A percentile compares a stretch with the other conserved stretches of the same genome.
phyloP scores from a whole-genome alignment of 257 asterid genomes.

The Solanum microdontum region DNA sequence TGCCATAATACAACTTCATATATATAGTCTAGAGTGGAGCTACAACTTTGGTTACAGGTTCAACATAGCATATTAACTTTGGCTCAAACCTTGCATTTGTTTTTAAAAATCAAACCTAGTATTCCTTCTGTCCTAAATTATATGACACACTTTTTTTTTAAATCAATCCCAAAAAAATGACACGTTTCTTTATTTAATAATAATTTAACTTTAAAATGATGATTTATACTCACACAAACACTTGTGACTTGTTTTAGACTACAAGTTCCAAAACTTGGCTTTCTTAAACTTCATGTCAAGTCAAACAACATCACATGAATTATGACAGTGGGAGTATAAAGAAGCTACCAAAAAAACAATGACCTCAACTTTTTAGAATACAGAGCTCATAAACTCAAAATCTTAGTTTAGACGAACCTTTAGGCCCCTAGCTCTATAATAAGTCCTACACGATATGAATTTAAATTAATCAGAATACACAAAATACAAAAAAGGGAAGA shows the following conservation, averaged over 20 bases:
- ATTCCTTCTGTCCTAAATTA: neutral
- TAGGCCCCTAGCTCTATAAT: neutral
- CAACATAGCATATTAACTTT: neutral
- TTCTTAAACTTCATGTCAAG: neutral
- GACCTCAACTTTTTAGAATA: neutral
- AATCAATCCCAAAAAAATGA: too few relatives aligned
- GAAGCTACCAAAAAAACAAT: neutral
- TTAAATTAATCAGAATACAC: neutral
- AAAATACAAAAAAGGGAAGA: too few relatives aligned
- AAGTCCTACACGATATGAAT: fast-evolving
- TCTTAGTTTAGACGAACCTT: neutral
- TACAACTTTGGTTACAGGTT: neutral
- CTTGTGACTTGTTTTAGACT: neutral
- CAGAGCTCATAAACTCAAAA: neutral
- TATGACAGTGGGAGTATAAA: neutral
- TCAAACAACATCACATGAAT: too few relatives aligned
- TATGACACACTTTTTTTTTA: too few relatives aligned
- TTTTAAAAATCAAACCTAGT: neutral
- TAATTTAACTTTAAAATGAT: neutral
- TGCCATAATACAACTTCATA: neutral
- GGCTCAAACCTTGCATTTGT: neutral
- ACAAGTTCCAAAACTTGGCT: too few relatives aligned
- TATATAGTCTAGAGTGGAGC: neutral
- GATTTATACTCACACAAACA: neutral
- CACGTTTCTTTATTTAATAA: too few relatives aligned